Percentiles rank a stretch among this genome's conserved stretches.
phyloP scores from a whole-genome alignment of 768 basidiomycete species.

The Boletus tomentosulus region DNA sequence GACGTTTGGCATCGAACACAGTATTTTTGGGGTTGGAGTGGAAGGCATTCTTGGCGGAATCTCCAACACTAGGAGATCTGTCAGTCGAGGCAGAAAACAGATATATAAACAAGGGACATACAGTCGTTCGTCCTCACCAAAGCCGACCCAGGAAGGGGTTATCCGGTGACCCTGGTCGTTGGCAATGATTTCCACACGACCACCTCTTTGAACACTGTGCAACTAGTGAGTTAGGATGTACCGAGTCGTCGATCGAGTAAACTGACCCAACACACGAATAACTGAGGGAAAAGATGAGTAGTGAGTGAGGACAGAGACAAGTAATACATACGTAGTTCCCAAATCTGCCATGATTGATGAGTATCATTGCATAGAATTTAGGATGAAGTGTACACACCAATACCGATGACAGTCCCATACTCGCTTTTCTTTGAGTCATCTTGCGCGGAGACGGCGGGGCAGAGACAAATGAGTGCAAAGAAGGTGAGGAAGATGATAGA shows the following conservation, averaged over 20 bases:
- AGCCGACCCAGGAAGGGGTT: constrained; percentile 84
- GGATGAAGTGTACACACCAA: constrained; percentile 48
- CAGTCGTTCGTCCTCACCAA: constrained; percentile 77
- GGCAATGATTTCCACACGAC: constrained; percentile 85
- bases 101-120: constrained; percentile 4
- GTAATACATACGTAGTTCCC: constrained; percentile 72
- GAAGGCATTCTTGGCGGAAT: constrained; percentile 94
- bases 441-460: constrained; percentile 62
- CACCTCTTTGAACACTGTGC: constrained; percentile 72
- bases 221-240: not conserved
- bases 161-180: constrained; percentile 90
- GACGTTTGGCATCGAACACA: constrained; percentile 94
- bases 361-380: not conserved
- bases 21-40: constrained; percentile 90
- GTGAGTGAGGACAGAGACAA: not conserved
- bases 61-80: constrained; percentile 58
- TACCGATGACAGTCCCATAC: constrained; percentile 92
- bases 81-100: not conserved
- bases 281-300: constrained; percentile 37
- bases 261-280: constrained; percentile 95
- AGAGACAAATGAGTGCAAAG: constrained; percentile 69
- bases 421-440: constrained; percentile 53
- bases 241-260: not conserved
- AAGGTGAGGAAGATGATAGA: constrained; percentile 58
- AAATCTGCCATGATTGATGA: constrained; percentile 52